A percentile compares a stretch with the other conserved stretches of the same genome.
Evolutionary conservation across 1,139 yeast species (phyloP).

Genomic region (Saccharomyces pastorianus): DNA sequence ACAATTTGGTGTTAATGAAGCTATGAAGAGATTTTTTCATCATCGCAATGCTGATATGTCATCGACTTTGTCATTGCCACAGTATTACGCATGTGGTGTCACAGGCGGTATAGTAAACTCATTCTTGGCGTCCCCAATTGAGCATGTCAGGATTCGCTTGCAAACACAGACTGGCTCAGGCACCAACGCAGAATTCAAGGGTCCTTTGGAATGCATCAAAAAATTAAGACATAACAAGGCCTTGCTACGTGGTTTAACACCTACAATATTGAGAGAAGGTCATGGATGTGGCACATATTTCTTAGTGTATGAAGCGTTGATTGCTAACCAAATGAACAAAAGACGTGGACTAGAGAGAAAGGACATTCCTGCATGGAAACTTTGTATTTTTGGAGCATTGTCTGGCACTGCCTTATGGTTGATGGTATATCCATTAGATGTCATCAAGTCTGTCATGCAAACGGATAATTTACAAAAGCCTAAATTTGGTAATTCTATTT

Average conservation of each 20-base stretch:
- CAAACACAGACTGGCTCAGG: slow-evolving; percentile 55
- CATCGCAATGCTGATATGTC: slow-evolving; percentile 18
- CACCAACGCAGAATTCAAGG: slow-evolving; percentile 38
- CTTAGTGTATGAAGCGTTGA: slow-evolving; percentile 77
- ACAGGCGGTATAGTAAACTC: slow-evolving; percentile 89
- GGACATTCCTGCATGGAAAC: slow-evolving; percentile 66
- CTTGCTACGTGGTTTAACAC: slow-evolving; percentile 67
- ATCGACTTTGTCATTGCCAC: slow-evolving; percentile 39
- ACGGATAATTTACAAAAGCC: slow-evolving; percentile 61
- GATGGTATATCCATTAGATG: slow-evolving; percentile 74
- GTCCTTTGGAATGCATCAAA: slow-evolving; percentile 73
- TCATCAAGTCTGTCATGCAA: slow-evolving; percentile 76
- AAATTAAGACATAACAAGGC: slow-evolving; percentile 56
- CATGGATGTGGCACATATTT: slow-evolving; percentile 87
- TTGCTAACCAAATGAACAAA: slow-evolving; percentile 45
- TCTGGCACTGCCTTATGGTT: slow-evolving; percentile 87
- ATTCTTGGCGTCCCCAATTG: slow-evolving; percentile 82
- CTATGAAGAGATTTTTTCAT: slow-evolving; percentile 61
- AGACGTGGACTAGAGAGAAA: slow-evolving; percentile 39
- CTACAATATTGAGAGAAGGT: slow-evolving; percentile 76
- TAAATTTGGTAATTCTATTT: slow-evolving; percentile 25
- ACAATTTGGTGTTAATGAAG: slow-evolving; percentile 84
- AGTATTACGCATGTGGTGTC: slow-evolving; percentile 73
- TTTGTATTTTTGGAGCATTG: slow-evolving; percentile 74
- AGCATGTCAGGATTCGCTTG: slow-evolving; percentile 82